These are phyloP conservation scores for Lactifluus piperatus DNA, from an alignment of 768 basidiomycete genomes.

Conservation along the genomic window DNA sequence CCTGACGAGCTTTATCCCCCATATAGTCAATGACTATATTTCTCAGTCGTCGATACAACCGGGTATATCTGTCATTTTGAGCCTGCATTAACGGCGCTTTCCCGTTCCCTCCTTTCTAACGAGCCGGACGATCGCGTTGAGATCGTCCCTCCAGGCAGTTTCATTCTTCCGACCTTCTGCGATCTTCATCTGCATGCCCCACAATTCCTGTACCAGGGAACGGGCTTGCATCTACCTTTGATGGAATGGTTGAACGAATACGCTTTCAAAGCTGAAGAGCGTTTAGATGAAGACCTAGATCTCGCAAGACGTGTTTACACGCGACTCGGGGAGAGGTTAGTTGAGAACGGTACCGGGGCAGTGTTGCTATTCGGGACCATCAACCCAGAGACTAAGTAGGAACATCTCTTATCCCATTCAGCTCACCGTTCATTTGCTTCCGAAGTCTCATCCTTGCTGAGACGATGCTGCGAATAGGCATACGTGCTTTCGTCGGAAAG, in stretches of 20 bases:
- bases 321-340: conserved; percentile 54
- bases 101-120: conserved; percentile 28
- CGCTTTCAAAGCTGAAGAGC: conserved; percentile 74
- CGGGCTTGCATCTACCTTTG: conserved; percentile 73
- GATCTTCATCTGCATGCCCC: conserved; percentile 86
- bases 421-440: not conserved
- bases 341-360: conserved; percentile 68
- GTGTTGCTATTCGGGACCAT: conserved; percentile 82
- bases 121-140: conserved; percentile 20
- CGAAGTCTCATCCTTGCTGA: conserved; percentile 69
- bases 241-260: conserved; percentile 82
- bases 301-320: conserved; percentile 63
- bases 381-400: conserved; percentile 72
- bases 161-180: conserved; percentile 71
- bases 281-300: conserved; percentile 50
- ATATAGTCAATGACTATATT: not conserved
- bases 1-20: not conserved
- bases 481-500: conserved; percentile 83
- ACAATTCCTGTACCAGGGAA: conserved; percentile 84
- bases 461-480: conserved; percentile 58
- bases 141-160: conserved; percentile 42
- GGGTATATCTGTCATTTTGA: conserved; percentile 49
- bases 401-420: not conserved
- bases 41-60: conserved; percentile 3
- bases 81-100: conserved; percentile 29